A percentile compares a stretch with the other conserved stretches of the same genome.
Evolutionary conservation across 1,284 basidiomycete genomes (phyloP).

Genomic region (Naganishia cerealis): DNA sequence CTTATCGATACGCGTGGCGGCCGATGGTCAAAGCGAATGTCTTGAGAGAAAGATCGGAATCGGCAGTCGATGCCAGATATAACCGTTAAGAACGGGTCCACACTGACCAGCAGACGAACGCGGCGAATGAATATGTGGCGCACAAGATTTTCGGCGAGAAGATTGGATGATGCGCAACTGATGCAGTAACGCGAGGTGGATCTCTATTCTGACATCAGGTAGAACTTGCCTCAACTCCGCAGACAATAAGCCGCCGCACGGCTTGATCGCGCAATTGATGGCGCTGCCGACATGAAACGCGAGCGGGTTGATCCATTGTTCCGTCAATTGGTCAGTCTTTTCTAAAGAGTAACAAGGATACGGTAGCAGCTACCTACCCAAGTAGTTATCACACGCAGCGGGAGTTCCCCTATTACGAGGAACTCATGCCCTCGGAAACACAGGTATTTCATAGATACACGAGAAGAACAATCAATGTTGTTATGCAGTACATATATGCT

Average conservation of each 20-base stretch:
- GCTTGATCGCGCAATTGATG: too few species aligned
- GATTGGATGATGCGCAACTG: not conserved
- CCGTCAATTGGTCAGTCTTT: too few species aligned
- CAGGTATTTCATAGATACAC: slow-evolving; percentile 3
- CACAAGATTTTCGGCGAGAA: not conserved
- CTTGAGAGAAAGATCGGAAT: not conserved
- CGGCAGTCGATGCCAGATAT: not conserved
- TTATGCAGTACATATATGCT: not conserved
- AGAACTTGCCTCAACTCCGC: not conserved
- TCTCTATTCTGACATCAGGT: not conserved
- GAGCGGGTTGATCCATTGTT: too few species aligned
- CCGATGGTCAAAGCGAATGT: not conserved
- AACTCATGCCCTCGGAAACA: not conserved
- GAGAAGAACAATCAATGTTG: not conserved
- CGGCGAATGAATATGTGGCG: not conserved
- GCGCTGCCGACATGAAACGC: too few species aligned
- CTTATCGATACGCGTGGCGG: not conserved
- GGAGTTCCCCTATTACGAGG: not conserved
- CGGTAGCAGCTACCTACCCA: not conserved
- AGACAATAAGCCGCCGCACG: not conserved
- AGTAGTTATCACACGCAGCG: not conserved
- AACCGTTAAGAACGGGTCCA: not conserved
- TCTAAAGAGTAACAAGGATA: not conserved
- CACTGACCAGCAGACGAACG: not conserved
- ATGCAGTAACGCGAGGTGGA: not conserved